Percentiles rank a stretch among this genome's conserved stretches.
Conservation (phyloP, 2,329 filamentous ascomycete species). For the Colletotrichum coccodes region DNA sequence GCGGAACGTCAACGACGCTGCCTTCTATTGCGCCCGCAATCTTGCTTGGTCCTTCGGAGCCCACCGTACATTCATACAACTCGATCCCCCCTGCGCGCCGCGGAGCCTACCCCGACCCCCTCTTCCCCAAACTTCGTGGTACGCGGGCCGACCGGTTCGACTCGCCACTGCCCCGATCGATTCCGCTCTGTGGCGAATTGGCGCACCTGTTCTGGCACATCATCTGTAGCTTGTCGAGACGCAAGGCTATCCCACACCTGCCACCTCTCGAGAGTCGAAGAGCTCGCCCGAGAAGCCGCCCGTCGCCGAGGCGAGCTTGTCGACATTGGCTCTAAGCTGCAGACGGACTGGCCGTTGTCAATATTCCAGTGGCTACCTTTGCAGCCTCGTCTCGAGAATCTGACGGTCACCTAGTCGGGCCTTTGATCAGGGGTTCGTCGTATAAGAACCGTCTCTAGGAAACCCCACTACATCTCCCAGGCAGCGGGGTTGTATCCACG, state of each 20-base stretch:
- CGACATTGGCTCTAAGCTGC: background rate
- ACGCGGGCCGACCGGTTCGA: background rate
- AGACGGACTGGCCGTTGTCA: constrained; percentile 8
- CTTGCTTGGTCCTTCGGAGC: background rate
- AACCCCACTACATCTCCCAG: background rate
- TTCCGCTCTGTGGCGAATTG: constrained; percentile 1
- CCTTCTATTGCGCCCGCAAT: constrained; percentile 11
- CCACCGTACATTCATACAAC: background rate
- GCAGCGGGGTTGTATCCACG: background rate
- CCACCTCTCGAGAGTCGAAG: background rate
- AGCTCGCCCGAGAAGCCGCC: background rate
- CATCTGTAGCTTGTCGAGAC: constrained; percentile 9
- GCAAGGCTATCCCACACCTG: background rate
- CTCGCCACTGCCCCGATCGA: background rate
- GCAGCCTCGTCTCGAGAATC: background rate
- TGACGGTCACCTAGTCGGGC: background rate
- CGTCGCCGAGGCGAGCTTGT: background rate
- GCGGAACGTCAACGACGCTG: constrained; percentile 7
- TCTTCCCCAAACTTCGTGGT: background rate
- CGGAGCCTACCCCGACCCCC: constrained; percentile 1
- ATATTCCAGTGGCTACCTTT: constrained; percentile 12
- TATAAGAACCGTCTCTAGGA: constrained; percentile 8
- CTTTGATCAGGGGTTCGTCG: background rate
- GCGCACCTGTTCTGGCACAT: background rate
- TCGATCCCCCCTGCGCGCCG: constrained; percentile 6